phyloP scores from a whole-genome alignment of 371 early-diverging fungal species.

The Blakeslea trispora region DNA sequence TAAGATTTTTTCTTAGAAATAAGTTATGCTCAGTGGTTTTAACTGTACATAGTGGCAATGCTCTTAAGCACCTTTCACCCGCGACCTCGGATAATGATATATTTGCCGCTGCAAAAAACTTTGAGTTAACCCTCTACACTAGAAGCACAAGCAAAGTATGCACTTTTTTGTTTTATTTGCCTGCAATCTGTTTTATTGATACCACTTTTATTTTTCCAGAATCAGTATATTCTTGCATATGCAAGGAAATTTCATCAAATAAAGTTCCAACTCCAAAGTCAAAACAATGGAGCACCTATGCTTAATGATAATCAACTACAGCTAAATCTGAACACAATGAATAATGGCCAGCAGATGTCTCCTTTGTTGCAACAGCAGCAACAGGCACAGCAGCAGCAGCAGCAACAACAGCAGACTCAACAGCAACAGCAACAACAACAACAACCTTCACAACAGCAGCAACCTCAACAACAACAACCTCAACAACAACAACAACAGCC shows the following conservation, averaged over 20 bases:
- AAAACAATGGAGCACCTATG: slow-evolving; percentile 27
- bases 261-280: slow-evolving; percentile 31
- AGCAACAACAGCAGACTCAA: slow-evolving; percentile 4
- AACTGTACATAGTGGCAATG: slow-evolving; percentile 33
- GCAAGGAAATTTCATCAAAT: slow-evolving; percentile 42
- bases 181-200: not conserved
- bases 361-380: slow-evolving; percentile 38
- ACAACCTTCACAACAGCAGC: too few species aligned
- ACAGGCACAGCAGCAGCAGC: slow-evolving; percentile 15
- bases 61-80: slow-evolving; percentile 45
- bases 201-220: too few species aligned
- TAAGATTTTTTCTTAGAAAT: slow-evolving; percentile 11
- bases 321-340: slow-evolving; percentile 26
- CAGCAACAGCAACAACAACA: slow-evolving; percentile 48
- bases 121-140: slow-evolving; percentile 38
- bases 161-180: not conserved
- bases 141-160: slow-evolving; percentile 47
- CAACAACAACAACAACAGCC: slow-evolving; percentile 19
- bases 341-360: slow-evolving; percentile 36
- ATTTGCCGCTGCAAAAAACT: slow-evolving; percentile 45
- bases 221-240: slow-evolving; percentile 30
- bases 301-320: slow-evolving; percentile 39
- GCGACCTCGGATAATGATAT: slow-evolving; percentile 45
- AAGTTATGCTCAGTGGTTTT: not conserved
- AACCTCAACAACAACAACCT: slow-evolving; percentile 35